Conservation (phyloP, 2,329 filamentous ascomycete genomes). For the Sarocladiaceae sp. region DNA sequence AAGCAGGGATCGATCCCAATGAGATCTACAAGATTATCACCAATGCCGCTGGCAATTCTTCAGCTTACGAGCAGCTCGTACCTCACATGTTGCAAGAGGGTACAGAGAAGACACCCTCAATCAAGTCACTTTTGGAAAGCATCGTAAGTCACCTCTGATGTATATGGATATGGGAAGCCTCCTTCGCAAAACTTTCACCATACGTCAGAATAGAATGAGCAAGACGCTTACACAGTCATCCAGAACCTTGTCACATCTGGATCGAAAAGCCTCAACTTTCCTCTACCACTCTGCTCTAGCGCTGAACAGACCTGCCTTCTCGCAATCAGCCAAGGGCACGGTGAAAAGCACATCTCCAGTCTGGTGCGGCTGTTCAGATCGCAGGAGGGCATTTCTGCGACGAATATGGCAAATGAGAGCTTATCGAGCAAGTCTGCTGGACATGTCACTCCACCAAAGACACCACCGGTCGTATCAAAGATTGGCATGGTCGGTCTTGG, state of each 20-base stretch:
- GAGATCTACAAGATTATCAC: constrained; percentile 23
- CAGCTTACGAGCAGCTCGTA: constrained; percentile 52
- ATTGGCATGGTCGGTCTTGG: constrained; percentile 30
- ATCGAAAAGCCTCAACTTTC: constrained; percentile 22
- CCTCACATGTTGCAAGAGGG: constrained; percentile 46
- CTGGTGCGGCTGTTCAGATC: constrained; percentile 19
- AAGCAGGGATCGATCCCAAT: constrained; percentile 36
- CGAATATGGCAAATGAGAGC: background rate
- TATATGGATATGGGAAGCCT: too few species aligned
- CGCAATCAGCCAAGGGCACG: constrained; percentile 20
- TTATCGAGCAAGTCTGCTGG: background rate
- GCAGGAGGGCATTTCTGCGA: background rate
- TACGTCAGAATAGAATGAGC: background rate
- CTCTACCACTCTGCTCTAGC: constrained; percentile 27
- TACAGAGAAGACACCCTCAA: constrained; percentile 29
- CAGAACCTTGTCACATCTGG: background rate
- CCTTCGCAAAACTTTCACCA: too few species aligned
- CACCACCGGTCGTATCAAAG: constrained; percentile 20
- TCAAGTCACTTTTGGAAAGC: constrained; percentile 29
- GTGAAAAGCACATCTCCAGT: constrained; percentile 21
- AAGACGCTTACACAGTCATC: background rate
- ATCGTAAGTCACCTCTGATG: constrained; percentile 22
- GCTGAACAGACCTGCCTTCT: constrained; percentile 27
- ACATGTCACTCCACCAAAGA: constrained; percentile 15
- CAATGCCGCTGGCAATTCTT: constrained; percentile 30